Base-by-base conservation (phyloP, 2,329 filamentous ascomycete species). In the Botrytis pseudocinerea region DNA sequence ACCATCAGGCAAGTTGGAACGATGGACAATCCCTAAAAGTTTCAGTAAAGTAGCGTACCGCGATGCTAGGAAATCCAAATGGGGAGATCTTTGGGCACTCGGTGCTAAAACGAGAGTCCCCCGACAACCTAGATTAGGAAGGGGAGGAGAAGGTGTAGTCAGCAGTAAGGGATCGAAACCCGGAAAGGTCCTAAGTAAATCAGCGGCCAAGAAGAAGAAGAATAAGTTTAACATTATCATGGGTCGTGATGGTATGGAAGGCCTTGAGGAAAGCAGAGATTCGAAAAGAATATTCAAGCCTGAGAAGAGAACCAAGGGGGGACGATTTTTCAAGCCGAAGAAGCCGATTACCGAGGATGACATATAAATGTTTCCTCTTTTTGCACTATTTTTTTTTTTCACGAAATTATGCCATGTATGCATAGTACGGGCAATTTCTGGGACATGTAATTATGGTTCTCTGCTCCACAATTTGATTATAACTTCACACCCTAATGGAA, bases 51-150 rank as follows among this genome's bases (percentile, higher is more conserved):
- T 92, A 78, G 94, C 94, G 0, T 98, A 95, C 83, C 93, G 93
- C 78, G 96, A 98, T 80, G 96, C 96, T 51, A 90, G 96, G 75
- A 99, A 99, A 83, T 88, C 92, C 0, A 85, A 84, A 70, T 98
- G 95, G 96, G 96, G 96, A 57, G 96, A 98, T 81, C 85, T 98
- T 16, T 99, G 96, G 96, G 94, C 95, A 0, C 85, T 98, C 0
- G 96, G 96, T 0, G 95, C 95, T 35, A 98, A 98, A 86, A 97
- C 94, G 0, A 87, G 94, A 20, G 87, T 92, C 6, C 80, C 82
- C 2, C 85, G 93, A 64, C 85, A 84, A 22, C 83, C 92, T 61
- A 88, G 90, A 12, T 82, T 92, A 4, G 92, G 92, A 4, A 80
- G 79, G 70, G 82, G 82, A 42, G 62, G 70, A 46, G 51, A 32